These are phyloP conservation scores for Leptodontidium sp. DNA, from an alignment of 2,329 filamentous ascomycete genomes.

Conservation along the genomic window DNA sequence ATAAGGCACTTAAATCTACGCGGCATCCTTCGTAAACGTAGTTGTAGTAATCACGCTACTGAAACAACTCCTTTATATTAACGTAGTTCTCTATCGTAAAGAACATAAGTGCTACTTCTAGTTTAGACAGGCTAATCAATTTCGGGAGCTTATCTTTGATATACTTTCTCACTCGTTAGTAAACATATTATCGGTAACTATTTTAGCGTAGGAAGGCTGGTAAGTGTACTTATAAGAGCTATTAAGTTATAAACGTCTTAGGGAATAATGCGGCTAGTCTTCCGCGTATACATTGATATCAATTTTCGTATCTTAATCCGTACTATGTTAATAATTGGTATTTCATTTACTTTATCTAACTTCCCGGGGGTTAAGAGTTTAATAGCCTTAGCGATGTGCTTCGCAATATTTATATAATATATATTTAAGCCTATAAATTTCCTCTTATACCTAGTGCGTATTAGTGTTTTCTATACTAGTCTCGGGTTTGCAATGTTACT, in stretches of 20 bases:
- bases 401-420: constrained; percentile 34
- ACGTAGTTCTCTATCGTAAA: constrained; percentile 35
- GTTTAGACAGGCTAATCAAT: no score
- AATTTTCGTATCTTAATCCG: constrained; percentile 23
- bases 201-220: constrained; percentile 26
- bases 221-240: constrained; percentile 31
- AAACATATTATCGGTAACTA: constrained; percentile 34
- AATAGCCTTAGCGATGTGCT: constrained; percentile 36
- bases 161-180: constrained; percentile 34
- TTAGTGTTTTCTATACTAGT: constrained; percentile 33
- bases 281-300: constrained; percentile 17
- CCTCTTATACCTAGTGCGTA: constrained; percentile 34
- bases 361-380: constrained; percentile 29
- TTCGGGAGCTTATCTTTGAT: constrained; percentile 27
- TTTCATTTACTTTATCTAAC: constrained; percentile 25
- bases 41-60: constrained; percentile 30
- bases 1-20: constrained; percentile 33
- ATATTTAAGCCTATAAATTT: constrained; percentile 34
- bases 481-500: background rate
- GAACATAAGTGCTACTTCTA: constrained; percentile 22
- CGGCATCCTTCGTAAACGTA: constrained; percentile 30
- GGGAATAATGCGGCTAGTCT: constrained; percentile 29
- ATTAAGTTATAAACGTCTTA: constrained; percentile 33
- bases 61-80: constrained; percentile 32
- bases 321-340: constrained; percentile 22